Evolutionary conservation across 2,329 filamentous ascomycete genomes (phyloP), one percentile per base, ranked within the genome.

Genomic region (Scedosporium apiospermum): DNA sequence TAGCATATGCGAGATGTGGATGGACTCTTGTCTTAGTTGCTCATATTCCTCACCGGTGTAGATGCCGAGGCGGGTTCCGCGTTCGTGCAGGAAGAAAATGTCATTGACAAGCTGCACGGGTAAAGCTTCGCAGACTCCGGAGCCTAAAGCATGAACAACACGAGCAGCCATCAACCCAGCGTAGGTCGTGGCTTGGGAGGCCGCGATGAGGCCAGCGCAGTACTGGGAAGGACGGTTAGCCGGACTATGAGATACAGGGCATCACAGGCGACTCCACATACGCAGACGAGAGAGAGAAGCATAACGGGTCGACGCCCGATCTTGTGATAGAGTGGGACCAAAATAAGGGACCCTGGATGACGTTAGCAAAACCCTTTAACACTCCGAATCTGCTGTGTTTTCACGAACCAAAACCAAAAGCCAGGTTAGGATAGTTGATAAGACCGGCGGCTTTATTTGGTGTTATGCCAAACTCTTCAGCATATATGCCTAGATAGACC

Each of bases 351-450:
- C 2, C 77, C 75, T 76, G 7, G 18, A 49, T 14, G 6, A n/a
- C 30, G 44, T 53, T 26, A 61, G 23, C 34, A 3, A 3, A 3
- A 6, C 44, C 14, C n/a, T 18, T 14, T 18, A 3, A 4, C 10
- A 3, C 14, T 66, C 42, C 63, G 60, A 16, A 49, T 38, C 41
- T 26, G 4, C 38, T 21, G 6, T 9, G 6, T 18, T 27, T 27
- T 2, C 3, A 57, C 57, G 64, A 71, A 71, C 80, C 81, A 64
- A 85, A 83, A 0, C 84, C 84, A 70, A 83, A 86, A 3, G 80
- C 79, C 21, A 86, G 74, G 68, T 86, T 86, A 0, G 83, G 79
- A 68, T 86, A 87, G 10, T 81, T 84, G 63, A 86, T 77, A 41
- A 86, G 70, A 6, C 80, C 79, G 0, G 82, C 84, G 0, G 84